A percentile compares a stretch with the other conserved stretches of the same genome.
These are phyloP conservation scores for Rubia yunnanensis DNA, from an alignment of 257 asterid species.

Conservation along the genomic window DNA sequence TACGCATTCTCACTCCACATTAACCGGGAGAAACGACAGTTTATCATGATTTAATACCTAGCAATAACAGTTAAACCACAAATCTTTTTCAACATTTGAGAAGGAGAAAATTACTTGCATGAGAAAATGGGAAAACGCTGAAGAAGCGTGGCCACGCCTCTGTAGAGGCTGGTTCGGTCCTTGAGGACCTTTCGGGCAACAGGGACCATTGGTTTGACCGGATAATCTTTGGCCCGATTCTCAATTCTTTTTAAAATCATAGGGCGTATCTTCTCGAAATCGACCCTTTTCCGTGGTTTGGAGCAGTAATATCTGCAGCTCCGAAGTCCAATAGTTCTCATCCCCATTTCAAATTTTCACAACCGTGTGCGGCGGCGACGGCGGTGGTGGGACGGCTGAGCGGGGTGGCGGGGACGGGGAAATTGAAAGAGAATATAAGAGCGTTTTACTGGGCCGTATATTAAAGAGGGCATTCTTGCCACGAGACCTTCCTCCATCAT, in stretches of 20 bases:
- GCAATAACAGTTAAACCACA: not conserved
- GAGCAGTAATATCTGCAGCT: conserved; percentile 35
- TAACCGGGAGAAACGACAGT: not conserved
- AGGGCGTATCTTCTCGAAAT: conserved; percentile 62
- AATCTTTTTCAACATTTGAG: not conserved
- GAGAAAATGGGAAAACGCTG: conserved; percentile 58
- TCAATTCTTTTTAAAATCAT: conserved; percentile 70
- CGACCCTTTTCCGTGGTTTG: conserved; percentile 21
- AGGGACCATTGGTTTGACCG: conserved; percentile 43
- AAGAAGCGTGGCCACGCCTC: conserved; percentile 64
- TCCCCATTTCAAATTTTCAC: conserved; percentile 13
- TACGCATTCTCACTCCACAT: not conserved
- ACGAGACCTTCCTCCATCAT: too few species aligned
- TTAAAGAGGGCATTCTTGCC: too few species aligned
- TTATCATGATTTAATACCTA: not conserved
- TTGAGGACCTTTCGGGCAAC: conserved; percentile 61
- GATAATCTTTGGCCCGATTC: conserved; percentile 65
- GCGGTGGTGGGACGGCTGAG: not conserved
- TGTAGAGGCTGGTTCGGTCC: conserved; percentile 48
- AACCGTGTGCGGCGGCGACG: not conserved
- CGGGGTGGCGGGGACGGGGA: not conserved
- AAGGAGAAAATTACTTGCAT: conserved; percentile 58
- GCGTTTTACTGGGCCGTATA: too few species aligned
- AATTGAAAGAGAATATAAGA: too few species aligned
- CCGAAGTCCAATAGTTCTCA: conserved; percentile 11